These are phyloP conservation scores for Aspergillus pseudotamarii DNA, from an alignment of 2,329 filamentous ascomycete genomes.

Conservation along the genomic window DNA sequence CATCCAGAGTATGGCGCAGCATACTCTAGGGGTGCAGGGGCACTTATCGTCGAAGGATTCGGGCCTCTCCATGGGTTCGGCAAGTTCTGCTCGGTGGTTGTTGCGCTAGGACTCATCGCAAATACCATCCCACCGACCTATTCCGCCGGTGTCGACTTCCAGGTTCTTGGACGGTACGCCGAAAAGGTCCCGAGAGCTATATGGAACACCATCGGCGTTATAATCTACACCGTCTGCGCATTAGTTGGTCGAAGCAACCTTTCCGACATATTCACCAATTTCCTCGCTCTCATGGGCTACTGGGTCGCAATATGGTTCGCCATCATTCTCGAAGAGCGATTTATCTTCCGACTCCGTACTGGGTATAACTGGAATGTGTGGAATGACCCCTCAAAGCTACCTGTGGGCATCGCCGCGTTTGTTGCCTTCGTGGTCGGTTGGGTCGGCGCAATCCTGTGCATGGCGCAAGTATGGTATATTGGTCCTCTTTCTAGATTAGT, in stretches of 20 bases:
- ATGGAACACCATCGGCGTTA: slow-evolving; percentile 65
- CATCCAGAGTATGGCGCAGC: slow-evolving; percentile 60
- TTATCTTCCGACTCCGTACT: slow-evolving; percentile 59
- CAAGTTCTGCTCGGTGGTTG: slow-evolving; percentile 66
- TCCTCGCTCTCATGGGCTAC: slow-evolving; percentile 71
- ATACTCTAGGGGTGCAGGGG: slow-evolving; percentile 62
- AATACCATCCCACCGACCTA: slow-evolving; percentile 70
- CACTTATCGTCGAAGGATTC: slow-evolving; percentile 66
- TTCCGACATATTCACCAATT: slow-evolving; percentile 68
- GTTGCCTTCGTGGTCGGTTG: slow-evolving; percentile 66
- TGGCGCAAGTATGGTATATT: slow-evolving; percentile 71
- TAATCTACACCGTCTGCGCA: slow-evolving; percentile 67
- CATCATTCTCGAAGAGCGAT: slow-evolving; percentile 61
- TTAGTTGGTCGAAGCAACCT: slow-evolving; percentile 64
- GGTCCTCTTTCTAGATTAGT: slow-evolving; percentile 63
- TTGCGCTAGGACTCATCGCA: slow-evolving; percentile 65
- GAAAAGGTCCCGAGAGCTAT: slow-evolving; percentile 63
- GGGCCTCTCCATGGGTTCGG: slow-evolving; percentile 63
- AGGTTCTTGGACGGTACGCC: slow-evolving; percentile 63
- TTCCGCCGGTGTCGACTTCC: slow-evolving; percentile 67
- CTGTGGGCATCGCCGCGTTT: slow-evolving; percentile 64
- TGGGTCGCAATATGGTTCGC: slow-evolving; percentile 69
- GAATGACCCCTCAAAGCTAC: slow-evolving; percentile 62
- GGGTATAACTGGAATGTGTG: slow-evolving; percentile 65
- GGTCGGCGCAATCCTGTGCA: slow-evolving; percentile 66